These are phyloP conservation scores for Thalassiosira mediterranea DNA, from an alignment of 352 stramenopile genomes.

Conservation along the genomic window DNA sequence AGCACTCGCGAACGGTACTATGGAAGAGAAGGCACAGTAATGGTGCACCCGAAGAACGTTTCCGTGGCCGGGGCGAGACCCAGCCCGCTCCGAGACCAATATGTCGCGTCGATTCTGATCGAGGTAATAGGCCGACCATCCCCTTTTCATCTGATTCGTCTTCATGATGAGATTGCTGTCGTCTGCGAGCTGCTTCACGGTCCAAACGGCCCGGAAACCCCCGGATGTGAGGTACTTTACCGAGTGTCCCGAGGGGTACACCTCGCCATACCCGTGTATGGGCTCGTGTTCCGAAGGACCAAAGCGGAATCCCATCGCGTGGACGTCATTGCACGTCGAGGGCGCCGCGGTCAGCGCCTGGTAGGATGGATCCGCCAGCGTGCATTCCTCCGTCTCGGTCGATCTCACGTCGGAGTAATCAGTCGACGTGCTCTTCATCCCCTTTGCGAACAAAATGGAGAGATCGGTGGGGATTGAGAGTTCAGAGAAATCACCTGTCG, in stretches of 20 bases:
- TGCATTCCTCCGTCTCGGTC: conserved; percentile 9
- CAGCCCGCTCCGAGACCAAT: conserved; percentile 18
- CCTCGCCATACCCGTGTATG: not conserved
- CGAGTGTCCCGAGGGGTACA: not conserved
- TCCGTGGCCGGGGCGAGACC: not conserved
- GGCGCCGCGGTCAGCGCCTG: conserved; percentile 4
- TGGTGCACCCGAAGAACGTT: conserved; percentile 32
- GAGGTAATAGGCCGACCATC: not conserved
- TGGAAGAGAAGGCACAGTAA: conserved; percentile 26
- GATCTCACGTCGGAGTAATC: not conserved
- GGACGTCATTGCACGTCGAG: conserved; percentile 43
- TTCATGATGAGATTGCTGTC: conserved; percentile 6
- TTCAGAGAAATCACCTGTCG: no score
- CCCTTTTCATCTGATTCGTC: not conserved
- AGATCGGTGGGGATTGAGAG: not conserved
- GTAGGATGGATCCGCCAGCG: conserved; percentile 18
- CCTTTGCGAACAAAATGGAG: not conserved
- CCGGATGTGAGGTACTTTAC: conserved; percentile 1
- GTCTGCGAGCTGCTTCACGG: not conserved
- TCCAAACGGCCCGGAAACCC: not conserved
- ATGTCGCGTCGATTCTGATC: conserved; percentile 10
- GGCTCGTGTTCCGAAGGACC: not conserved
- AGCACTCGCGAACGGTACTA: conserved; percentile 20
- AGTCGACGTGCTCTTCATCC: not conserved
- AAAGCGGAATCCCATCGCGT: conserved; percentile 31